phyloP scores from a whole-genome alignment of 805 yeast species.

The Wickerhamiella parazyma region DNA sequence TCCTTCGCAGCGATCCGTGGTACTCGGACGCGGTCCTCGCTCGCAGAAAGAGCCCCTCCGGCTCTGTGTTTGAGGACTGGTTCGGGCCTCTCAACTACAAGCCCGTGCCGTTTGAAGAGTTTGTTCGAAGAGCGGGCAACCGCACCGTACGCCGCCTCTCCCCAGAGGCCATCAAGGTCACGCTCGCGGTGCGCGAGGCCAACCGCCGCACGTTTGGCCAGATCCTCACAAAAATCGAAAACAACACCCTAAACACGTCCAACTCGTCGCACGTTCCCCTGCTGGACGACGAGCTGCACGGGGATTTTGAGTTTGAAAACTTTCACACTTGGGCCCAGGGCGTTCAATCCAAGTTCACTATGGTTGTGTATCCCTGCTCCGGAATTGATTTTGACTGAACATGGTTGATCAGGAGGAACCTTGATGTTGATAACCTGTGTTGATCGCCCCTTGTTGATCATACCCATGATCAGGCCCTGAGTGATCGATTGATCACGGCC shows the following conservation, averaged over 20 bases:
- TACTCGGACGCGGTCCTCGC: slow-evolving; percentile 3
- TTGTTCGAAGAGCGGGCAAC: slow-evolving; percentile 1
- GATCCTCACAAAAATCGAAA: not conserved
- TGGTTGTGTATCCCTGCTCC: not conserved
- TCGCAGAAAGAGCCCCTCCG: not conserved
- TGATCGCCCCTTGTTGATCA: too few relatives aligned
- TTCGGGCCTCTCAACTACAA: slow-evolving; percentile 4
- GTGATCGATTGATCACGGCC: too few relatives aligned
- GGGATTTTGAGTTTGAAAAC: slow-evolving; percentile 1
- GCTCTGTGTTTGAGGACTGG: slow-evolving; percentile 3
- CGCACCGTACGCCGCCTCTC: not conserved
- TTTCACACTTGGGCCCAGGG: slow-evolving; percentile 2
- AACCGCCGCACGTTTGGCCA: slow-evolving; percentile 1
- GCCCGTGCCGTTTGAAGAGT: slow-evolving; percentile 1
- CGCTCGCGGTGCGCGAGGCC: not conserved
- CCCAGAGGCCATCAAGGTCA: not conserved
- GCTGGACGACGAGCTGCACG: not conserved
- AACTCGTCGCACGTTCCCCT: not conserved
- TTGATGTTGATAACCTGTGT: too few relatives aligned
- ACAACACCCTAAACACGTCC: not conserved
- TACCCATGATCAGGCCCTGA: too few relatives aligned
- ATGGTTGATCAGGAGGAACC: not conserved
- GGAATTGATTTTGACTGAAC: not conserved
- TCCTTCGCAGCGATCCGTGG: slow-evolving; percentile 5
- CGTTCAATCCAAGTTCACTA: not conserved